phyloP scores from a whole-genome alignment of 768 basidiomycete species.

The Tricholoma sp. region DNA sequence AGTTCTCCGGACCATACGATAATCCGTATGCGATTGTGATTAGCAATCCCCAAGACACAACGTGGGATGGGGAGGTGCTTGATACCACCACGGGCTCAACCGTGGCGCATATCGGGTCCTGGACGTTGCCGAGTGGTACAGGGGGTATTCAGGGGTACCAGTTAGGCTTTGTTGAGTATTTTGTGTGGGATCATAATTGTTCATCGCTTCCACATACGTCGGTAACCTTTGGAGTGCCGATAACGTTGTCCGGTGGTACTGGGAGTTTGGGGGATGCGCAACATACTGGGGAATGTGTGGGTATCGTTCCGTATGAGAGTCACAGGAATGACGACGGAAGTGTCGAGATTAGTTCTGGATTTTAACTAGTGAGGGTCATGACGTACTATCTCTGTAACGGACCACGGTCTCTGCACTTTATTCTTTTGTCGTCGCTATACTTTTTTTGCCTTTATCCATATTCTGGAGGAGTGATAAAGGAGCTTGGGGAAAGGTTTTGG shows the following conservation, averaged over 20 bases:
- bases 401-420: no score
- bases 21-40: not conserved
- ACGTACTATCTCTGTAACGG: no score
- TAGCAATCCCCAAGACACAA: not conserved
- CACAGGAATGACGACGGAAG: no score
- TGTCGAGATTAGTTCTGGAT: no score
- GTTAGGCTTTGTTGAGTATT: not conserved
- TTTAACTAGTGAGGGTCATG: no score
- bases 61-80: not conserved
- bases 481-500: no score
- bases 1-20: not conserved
- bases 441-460: no score
- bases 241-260: not conserved
- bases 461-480: no score
- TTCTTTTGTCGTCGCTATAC: no score
- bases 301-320: not conserved
- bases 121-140: not conserved
- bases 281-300: no score
- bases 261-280: slow-evolving; percentile 14
- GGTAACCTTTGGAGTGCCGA: not conserved
- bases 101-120: not conserved
- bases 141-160: not conserved
- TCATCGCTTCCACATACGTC: not conserved
- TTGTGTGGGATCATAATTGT: not conserved
- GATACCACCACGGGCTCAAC: not conserved